Percentiles rank a stretch among this genome's conserved stretches.
These are phyloP conservation scores for Candida insectalens DNA, from an alignment of 805 yeast genomes.

Conservation along the genomic window DNA sequence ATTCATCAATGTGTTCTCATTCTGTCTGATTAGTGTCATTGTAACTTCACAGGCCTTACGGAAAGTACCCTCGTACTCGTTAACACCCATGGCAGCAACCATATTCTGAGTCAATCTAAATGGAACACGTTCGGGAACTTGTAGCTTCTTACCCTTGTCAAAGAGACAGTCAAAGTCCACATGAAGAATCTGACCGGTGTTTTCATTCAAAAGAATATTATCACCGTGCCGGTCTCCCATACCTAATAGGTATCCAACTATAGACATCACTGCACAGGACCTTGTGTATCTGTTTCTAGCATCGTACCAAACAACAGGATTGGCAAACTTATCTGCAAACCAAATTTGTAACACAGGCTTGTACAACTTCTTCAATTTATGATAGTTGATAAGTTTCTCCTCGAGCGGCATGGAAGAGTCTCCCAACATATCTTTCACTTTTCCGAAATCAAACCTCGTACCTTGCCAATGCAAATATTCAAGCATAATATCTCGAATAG, in stretches of 20 bases:
- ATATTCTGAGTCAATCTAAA: constrained; percentile 84
- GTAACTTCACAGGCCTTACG: constrained; percentile 82
- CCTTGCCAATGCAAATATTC: constrained; percentile 17
- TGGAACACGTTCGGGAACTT: constrained; percentile 90
- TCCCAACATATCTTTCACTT: constrained; percentile 16
- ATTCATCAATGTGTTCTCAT: constrained; percentile 81
- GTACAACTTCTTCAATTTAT: constrained; percentile 23
- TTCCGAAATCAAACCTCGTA: constrained; percentile 19
- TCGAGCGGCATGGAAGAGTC: constrained; percentile 12
- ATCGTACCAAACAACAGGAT: constrained; percentile 79
- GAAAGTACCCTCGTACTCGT: constrained; percentile 85
- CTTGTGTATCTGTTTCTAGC: constrained; percentile 68
- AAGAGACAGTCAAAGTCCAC: constrained; percentile 96
- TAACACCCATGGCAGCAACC: constrained; percentile 78
- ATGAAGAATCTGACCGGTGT: constrained; percentile 73
- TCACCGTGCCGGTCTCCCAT: constrained; percentile 97
- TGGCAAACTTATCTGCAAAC: constrained; percentile 85
- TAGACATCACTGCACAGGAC: constrained; percentile 92
- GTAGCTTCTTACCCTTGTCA: constrained; percentile 67
- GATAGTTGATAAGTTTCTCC: constrained; percentile 28
- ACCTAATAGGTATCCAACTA: constrained; percentile 90
- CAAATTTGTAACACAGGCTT: constrained; percentile 77
- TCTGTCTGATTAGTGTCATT: constrained; percentile 54
- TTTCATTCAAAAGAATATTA: constrained; percentile 66
- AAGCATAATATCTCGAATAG: constrained; percentile 54